Conservation (phyloP, 805 yeast genomes). For the Naumovozyma castellii region DNA sequence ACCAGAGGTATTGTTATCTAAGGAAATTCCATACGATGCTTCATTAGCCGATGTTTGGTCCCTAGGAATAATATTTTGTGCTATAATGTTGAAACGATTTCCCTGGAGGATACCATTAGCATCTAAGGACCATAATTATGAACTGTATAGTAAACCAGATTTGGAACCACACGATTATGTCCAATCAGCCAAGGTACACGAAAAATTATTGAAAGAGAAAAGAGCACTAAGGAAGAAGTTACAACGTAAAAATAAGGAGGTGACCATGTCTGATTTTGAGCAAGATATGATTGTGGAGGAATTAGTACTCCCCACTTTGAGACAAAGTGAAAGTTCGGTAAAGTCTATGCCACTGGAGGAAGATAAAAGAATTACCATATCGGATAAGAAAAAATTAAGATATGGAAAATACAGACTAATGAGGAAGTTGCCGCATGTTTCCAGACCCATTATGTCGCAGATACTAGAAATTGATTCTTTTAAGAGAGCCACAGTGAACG, state of each 20-base stretch:
- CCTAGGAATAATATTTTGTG: slow-evolving; percentile 71
- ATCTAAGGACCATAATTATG: slow-evolving; percentile 57
- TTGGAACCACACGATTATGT: slow-evolving; percentile 65
- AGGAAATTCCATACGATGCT: slow-evolving; percentile 50
- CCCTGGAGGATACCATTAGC: slow-evolving; percentile 81
- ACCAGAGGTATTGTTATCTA: slow-evolving; percentile 56
- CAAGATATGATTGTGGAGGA: too few relatives aligned
- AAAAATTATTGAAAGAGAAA: slow-evolving; percentile 44
- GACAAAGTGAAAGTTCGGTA: background rate
- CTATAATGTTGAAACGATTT: slow-evolving; percentile 74
- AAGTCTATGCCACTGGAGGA: background rate
- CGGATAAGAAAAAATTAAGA: slow-evolving; percentile 39
- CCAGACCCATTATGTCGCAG: slow-evolving; percentile 62
- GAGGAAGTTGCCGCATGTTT: slow-evolving; percentile 72
- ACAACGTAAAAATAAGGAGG: background rate
- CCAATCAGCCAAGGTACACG: slow-evolving; percentile 62
- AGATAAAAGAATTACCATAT: background rate
- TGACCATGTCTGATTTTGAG: background rate
- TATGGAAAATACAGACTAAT: slow-evolving; percentile 77
- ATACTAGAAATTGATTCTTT: slow-evolving; percentile 56
- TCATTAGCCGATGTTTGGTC: slow-evolving; percentile 78
- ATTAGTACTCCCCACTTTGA: background rate
- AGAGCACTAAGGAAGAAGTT: slow-evolving; percentile 11
- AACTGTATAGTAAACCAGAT: slow-evolving; percentile 52
- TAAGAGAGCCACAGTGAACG: slow-evolving; percentile 57